Evolutionary conservation across 2,329 filamentous ascomycete genomes (phyloP).

Genomic region (Hypoxylon sp.): DNA sequence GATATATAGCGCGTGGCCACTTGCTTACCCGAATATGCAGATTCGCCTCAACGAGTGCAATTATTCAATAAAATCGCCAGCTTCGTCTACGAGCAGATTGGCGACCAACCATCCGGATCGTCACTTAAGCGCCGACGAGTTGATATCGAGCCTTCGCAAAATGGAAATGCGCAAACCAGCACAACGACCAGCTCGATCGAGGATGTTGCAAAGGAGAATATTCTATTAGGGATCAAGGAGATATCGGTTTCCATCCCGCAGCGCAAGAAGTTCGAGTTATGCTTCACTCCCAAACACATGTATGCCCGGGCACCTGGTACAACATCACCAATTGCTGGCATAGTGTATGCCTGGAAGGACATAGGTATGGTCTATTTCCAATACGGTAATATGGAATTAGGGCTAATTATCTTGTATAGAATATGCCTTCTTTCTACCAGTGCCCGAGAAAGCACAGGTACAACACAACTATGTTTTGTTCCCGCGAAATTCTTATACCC

Average conservation of each 20-base stretch:
- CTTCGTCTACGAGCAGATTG: constrained; percentile 58
- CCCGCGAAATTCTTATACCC: constrained; percentile 63
- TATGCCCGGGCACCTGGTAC: constrained; percentile 65
- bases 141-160: constrained; percentile 51
- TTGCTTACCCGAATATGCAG: constrained; percentile 46
- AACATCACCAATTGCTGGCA: constrained; percentile 60
- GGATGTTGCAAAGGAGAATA: constrained; percentile 57
- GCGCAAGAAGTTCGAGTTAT: constrained; percentile 73
- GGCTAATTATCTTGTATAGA: constrained; percentile 51
- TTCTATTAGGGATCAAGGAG: constrained; percentile 69
- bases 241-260: constrained; percentile 73
- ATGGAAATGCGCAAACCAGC: constrained; percentile 38
- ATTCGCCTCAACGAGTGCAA: constrained; percentile 58
- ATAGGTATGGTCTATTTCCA: constrained; percentile 56
- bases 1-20: no score
- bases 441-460: constrained; percentile 71
- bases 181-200: constrained; percentile 41
- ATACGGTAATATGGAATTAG: background rate
- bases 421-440: constrained; percentile 69
- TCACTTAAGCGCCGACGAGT: constrained; percentile 63
- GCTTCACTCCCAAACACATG: constrained; percentile 66
- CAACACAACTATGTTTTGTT: constrained; percentile 74
- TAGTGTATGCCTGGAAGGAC: constrained; percentile 67
- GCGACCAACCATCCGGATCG: constrained; percentile 50
- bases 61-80: constrained; percentile 66